Base-by-base conservation (phyloP, 2,329 filamentous ascomycete species). In the Ophiostoma pallidulum region DNA sequence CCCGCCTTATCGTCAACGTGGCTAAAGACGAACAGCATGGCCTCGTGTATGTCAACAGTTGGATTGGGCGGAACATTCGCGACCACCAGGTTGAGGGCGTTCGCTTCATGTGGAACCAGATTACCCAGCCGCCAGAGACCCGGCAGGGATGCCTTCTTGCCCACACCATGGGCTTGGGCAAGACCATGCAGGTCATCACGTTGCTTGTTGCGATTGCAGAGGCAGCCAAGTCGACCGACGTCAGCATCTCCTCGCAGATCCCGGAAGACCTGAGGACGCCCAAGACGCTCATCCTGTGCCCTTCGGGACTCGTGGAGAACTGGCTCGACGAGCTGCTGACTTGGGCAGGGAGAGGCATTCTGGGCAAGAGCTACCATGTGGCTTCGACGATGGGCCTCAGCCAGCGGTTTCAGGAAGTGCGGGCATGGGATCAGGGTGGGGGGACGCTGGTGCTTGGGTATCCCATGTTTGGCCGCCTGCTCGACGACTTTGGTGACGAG, bases 121-220 rank as follows among this genome's bases (percentile, higher is more conserved):
- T 95, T 38, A 77, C 91, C 6, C 72, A 74, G 28, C 74, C 80
- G 47, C 61, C 68, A 2, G 66, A 72, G 4, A 66, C 69, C 5
- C 72, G 73, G 16, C 81, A 89, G 62, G 89, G 89, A 3, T 94
- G 86, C 59, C 72, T 94, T 12, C 71, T 95, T 18, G 85, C 89
- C 6, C 89, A 95, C 61, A 87, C 86, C 0, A 95, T 95, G 89
- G 90, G 90, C 2, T 67, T 95, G 3, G 89, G 89, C 14, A 96
- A 95, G 67, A 94, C 89, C 0, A 88, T 94, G 82, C 89, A 95
- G 66, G 78, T 88, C 6, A 87, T 95, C 50, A 85, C 87, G 1
- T 68, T 95, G n/a, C 73, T 96, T 6, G 74, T 85, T 14, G 81
- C 86, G 0, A 76, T 95, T 51, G 72, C 80, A 4, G 75, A 86